A percentile compares a stretch with the other conserved stretches of the same genome.
phyloP scores from a whole-genome alignment of 768 basidiomycete genomes.

The Goffeauzyma gilvescens region DNA sequence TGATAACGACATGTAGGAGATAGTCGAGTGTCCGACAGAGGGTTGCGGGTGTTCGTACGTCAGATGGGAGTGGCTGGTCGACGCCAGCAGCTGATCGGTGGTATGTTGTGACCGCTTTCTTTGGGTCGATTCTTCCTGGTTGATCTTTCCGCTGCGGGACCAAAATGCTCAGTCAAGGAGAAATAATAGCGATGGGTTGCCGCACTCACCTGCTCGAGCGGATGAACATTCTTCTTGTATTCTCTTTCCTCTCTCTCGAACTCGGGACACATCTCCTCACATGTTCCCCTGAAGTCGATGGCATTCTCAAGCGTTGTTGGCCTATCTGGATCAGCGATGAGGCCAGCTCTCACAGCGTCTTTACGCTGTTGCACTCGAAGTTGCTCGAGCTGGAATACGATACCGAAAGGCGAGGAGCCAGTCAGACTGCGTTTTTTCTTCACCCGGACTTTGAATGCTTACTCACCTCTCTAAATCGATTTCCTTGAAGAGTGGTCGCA shows the following conservation, averaged over 20 bases:
- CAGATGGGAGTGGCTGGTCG: slow-evolving; percentile 64
- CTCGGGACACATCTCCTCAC: slow-evolving; percentile 80
- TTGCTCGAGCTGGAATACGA: slow-evolving; percentile 30
- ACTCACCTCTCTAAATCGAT: slow-evolving; percentile 30
- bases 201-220: slow-evolving; percentile 59
- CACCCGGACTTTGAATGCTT: too few relatives aligned
- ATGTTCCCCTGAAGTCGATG: slow-evolving; percentile 81
- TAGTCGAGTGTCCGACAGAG: slow-evolving; percentile 81
- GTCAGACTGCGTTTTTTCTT: too few relatives aligned
- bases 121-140: slow-evolving; percentile 49
- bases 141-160: slow-evolving; percentile 1
- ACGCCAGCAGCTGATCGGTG: slow-evolving; percentile 79
- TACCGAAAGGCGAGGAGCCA: background rate
- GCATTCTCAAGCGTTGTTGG: slow-evolving; percentile 70
- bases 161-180: slow-evolving; percentile 32
- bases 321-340: slow-evolving; percentile 69
- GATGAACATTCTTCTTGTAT: slow-evolving; percentile 66
- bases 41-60: slow-evolving; percentile 67
- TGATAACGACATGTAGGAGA: slow-evolving; percentile 65
- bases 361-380: slow-evolving; percentile 28
- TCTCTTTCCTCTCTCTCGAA: slow-evolving; percentile 84
- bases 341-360: slow-evolving; percentile 51
- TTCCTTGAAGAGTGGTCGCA: slow-evolving; percentile 35
- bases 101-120: slow-evolving; percentile 80
- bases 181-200: background rate